phyloP scores from a whole-genome alignment of 164 flowering plant species.

The Kingdonia uniflora region DNA sequence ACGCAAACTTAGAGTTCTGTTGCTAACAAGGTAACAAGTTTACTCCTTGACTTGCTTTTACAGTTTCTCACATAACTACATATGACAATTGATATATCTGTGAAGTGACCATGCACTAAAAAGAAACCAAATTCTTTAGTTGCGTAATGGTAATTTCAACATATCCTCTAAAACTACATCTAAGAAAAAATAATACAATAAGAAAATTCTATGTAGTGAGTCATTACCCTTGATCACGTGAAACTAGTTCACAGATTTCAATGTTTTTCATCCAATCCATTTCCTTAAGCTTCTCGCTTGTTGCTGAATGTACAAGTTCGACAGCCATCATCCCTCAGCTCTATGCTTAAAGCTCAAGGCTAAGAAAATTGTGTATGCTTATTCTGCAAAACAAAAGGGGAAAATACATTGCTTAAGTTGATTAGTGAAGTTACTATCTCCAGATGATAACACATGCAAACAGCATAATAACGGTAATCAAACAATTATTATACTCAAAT shows the following conservation, averaged over 20 bases:
- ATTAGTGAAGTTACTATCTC: background rate
- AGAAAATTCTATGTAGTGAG: no score
- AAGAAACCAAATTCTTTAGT: no score
- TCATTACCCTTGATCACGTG: conserved; percentile 60
- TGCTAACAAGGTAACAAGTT: no score
- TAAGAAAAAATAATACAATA: no score
- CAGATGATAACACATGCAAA: background rate
- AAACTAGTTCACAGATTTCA: conserved; percentile 78
- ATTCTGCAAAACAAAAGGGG: background rate
- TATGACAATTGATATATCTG: no score
- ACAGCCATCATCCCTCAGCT: conserved; percentile 42
- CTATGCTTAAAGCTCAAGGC: conserved; percentile 5
- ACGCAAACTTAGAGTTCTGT: no score
- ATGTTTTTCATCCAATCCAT: conserved; percentile 82
- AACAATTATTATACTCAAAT: no score
- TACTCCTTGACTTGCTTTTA: no score
- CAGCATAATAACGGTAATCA: background rate
- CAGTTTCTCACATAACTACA: no score
- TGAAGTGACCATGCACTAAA: no score
- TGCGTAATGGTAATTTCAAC: no score
- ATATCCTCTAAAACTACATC: no score
- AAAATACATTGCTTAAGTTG: background rate
- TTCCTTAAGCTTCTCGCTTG: conserved; percentile 74
- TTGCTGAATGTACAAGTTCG: conserved; percentile 81
- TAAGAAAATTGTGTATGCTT: background rate